phyloP scores from a whole-genome alignment of 768 basidiomycete genomes.

The Trametes cingulata region DNA sequence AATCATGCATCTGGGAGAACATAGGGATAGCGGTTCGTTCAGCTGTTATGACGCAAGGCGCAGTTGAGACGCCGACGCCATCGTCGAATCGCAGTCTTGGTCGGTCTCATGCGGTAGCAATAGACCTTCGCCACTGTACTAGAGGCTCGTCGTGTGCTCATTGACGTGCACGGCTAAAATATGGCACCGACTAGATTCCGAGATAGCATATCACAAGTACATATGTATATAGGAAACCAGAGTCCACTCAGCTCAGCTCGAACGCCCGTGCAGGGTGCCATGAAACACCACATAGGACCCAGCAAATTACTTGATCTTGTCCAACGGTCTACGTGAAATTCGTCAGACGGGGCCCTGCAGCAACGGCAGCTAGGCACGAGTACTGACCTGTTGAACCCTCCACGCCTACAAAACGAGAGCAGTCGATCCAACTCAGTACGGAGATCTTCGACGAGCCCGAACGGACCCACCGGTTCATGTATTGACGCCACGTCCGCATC shows the following conservation, averaged over 20 bases:
- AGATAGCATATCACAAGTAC: conserved; percentile 4
- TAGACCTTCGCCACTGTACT: background rate
- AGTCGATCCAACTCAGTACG: conserved; percentile 12
- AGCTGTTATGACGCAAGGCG: background rate
- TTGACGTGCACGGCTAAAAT: too few relatives aligned
- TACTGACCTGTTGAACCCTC: conserved; percentile 81
- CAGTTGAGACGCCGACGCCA: too few relatives aligned
- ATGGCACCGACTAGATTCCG: background rate
- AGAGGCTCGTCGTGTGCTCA: too few relatives aligned
- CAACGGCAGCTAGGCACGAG: background rate
- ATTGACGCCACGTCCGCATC: conserved; percentile 91
- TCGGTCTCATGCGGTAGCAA: too few relatives aligned
- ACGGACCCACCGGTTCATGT: conserved; percentile 84
- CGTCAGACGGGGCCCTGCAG: background rate
- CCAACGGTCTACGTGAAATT: conserved; percentile 65
- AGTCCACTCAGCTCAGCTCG: conserved; percentile 2
- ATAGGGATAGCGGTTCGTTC: too few relatives aligned
- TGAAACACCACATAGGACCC: background rate
- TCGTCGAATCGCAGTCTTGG: too few relatives aligned
- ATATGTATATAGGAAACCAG: background rate
- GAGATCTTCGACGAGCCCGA: conserved; percentile 11
- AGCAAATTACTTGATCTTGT: conserved; percentile 83
- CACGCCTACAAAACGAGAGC: conserved; percentile 50
- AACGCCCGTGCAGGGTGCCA: background rate
- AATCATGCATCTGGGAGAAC: too few relatives aligned